Evolutionary conservation across 1,284 basidiomycete species (phyloP), one percentile per base, ranked within the genome.

Genomic region (Ganoderma leucocontextum): DNA sequence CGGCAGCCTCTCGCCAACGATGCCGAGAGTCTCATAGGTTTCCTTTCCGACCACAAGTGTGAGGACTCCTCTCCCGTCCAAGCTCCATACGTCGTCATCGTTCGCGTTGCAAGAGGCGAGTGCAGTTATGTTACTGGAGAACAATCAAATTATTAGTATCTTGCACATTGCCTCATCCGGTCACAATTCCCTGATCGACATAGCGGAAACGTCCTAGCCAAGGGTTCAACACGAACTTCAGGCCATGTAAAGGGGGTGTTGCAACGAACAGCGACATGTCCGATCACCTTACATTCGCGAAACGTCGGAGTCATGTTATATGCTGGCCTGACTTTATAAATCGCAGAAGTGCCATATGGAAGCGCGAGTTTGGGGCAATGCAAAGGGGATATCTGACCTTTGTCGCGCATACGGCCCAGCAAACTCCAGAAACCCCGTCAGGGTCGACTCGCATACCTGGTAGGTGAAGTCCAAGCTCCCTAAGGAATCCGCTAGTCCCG

Each of bases 81-180:
- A 80, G 73, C 87, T 89, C 91, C 91, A 92, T 1, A 81, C 82
- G 67, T 91, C 89, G 49, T 87, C 85, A 35, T 72, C 71, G 0
- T 42, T 17, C 35, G 76, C 74, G 35, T 80, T 74, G 5, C 74
- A 42, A 4, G 79, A 76, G 3, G 81, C 74, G 39, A 84, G 81
- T 2, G 76, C 77, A 0, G 75, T 58, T 12, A 66, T 47, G 19
- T 65, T 49, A 55, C 72, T 75, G 4, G 22, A 29, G 29, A 29
- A 2, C 29, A 29, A 1, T 2, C 29, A 2, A 29, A 1, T 1
- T 29, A 29, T 29, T 2, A 29, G 29, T 2, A 29, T 2, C 1
- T 29, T 29, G 29, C 29, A 29, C 29, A 29, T 2, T 1, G 2
- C 29, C 29, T 29, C 29, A 29, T 29, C n/a, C n/a, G n/a, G n/a